Base-by-base conservation (phyloP, 805 yeast genomes). In the Priceomyces carsonii region DNA sequence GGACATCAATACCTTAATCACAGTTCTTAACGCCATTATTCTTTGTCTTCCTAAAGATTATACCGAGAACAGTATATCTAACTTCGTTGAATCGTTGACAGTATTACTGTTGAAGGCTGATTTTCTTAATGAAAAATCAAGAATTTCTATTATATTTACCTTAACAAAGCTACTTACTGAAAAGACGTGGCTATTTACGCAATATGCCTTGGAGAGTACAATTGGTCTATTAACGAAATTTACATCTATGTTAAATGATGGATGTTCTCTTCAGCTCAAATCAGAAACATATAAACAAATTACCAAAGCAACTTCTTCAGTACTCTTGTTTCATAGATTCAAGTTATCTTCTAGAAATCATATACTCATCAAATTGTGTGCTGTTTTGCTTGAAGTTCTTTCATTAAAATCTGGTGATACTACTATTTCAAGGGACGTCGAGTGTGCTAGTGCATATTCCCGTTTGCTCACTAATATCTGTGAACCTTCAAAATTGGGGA, bases 271-370 rank as follows among this genome's bases (percentile, higher is more conserved):
- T 23, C 23, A 48, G 0, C n/a, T 25, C 7, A 32, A 50, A 10
- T 58, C 57, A 26, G 61, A 55, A 1, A 32, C 65, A 2, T 80
- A 67, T 48, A 36, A 59, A 2, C 42, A 51, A 4, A 44, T 75
- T 3, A 65, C 79, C 5, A 75, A 73, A 35, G 60, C 79, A 0
- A 47, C 84, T 17, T 80, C 95, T 0, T 71, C 73, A 23, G 59
- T 85, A 2, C 55, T 90, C 6, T 61, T 87, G 18, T 72, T 72
- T 50, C 93, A 87, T 48, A 73, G 96, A 35, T 76, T 66, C 51
- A 75, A 88, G 49, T 61, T 90, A 13, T 69, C 82, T 0, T 78
- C 81, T 23, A 77, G 97, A 52, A 80, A 85, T 50, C 95, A 88
- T 54, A 50, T 89, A 29, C 45, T 88, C 3, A 61, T 77, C 6